Evolutionary conservation across 2,329 filamentous ascomycete species (phyloP).

Genomic region (Colletotrichum tanaceti): DNA sequence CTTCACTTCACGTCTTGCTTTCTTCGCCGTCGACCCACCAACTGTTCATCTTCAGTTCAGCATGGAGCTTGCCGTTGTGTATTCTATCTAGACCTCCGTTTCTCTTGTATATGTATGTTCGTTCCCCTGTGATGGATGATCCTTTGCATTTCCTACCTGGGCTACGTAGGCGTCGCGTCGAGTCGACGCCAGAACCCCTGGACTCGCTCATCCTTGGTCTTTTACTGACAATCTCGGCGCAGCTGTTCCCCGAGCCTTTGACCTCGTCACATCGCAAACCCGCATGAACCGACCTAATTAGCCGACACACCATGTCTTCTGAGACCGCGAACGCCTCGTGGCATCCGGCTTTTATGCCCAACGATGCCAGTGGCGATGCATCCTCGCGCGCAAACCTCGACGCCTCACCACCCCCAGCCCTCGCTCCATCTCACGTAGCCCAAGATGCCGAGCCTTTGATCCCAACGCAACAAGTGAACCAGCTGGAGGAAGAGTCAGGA

Average conservation of each 20-base stretch:
- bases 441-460: conserved; percentile 8
- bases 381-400: conserved; percentile 17
- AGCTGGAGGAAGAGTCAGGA: conserved; percentile 5
- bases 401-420: neutral
- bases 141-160: neutral
- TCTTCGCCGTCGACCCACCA: conserved; percentile 29
- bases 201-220: conserved; percentile 31
- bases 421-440: conserved; percentile 3
- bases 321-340: conserved; percentile 52
- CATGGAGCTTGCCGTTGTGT: conserved; percentile 35
- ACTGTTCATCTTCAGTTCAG: conserved; percentile 27
- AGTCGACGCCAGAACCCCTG: conserved; percentile 27
- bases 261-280: conserved; percentile 24
- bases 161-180: conserved; percentile 26
- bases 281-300: conserved; percentile 40
- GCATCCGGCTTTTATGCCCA: conserved; percentile 57
- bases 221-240: conserved; percentile 46
- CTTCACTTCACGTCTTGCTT: conserved; percentile 21
- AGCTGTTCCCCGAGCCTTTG: conserved; percentile 43
- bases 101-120: conserved; percentile 40
- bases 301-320: conserved; percentile 51
- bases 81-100: conserved; percentile 36
- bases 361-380: conserved; percentile 43
- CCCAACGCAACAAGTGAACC: conserved; percentile 6
- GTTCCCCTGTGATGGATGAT: neutral